Conservation (phyloP, 2,329 filamentous ascomycete species). For the Xylariaceae sp. region DNA sequence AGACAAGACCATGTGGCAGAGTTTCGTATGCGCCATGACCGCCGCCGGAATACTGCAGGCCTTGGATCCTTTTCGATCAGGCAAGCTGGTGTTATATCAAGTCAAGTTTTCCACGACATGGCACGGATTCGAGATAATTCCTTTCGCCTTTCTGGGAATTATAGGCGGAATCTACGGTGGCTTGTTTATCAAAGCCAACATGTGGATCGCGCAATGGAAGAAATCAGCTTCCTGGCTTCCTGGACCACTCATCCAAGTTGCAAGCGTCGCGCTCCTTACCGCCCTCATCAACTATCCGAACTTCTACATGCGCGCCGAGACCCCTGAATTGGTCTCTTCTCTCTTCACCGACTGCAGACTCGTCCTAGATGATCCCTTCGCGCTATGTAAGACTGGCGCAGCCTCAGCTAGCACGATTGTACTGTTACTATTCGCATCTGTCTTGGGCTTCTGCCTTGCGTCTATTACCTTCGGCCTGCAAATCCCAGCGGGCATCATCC, state of each 20-base stretch:
- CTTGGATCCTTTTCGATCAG: slow-evolving; percentile 89
- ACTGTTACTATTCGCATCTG: slow-evolving; percentile 72
- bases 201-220: slow-evolving; percentile 77
- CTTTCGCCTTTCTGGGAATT: slow-evolving; percentile 80
- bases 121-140: slow-evolving; percentile 91
- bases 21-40: slow-evolving; percentile 99
- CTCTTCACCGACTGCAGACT: slow-evolving; percentile 88
- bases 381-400: slow-evolving; percentile 81
- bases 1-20: slow-evolving; percentile 99
- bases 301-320: slow-evolving; percentile 90
- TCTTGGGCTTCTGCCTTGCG: slow-evolving; percentile 79
- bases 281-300: slow-evolving; percentile 93
- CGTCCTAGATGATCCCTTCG: slow-evolving; percentile 77
- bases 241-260: slow-evolving; percentile 72
- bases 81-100: slow-evolving; percentile 93
- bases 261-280: slow-evolving; percentile 72
- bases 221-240: slow-evolving; percentile 60
- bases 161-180: slow-evolving; percentile 91
- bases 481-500: slow-evolving; percentile 89
- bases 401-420: slow-evolving; percentile 78
- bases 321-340: slow-evolving; percentile 83
- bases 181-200: slow-evolving; percentile 91
- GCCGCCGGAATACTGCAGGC: slow-evolving; percentile 89
- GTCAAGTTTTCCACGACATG: slow-evolving; percentile 87
- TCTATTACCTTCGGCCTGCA: slow-evolving; percentile 89